A percentile compares a stretch with the other conserved stretches of the same genome.
Conservation (phyloP, 1,139 yeast species). For the Saccharomycopsis hybrid region DNA sequence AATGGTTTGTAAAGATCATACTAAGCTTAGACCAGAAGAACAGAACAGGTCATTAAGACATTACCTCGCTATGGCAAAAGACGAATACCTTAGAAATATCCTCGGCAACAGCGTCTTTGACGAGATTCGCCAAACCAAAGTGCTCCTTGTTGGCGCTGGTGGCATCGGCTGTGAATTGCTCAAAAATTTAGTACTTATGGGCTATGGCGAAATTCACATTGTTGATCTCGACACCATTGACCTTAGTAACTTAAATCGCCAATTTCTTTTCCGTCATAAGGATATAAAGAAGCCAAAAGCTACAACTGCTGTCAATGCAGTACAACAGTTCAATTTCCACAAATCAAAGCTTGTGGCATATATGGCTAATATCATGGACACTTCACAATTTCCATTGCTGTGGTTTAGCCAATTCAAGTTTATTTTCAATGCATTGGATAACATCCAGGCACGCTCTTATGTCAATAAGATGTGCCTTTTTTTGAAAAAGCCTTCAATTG, state of each 20-base stretch:
- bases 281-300: constrained; percentile 88
- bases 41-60: too few relatives aligned
- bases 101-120: constrained; percentile 6
- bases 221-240: constrained; percentile 95
- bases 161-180: constrained; percentile 98
- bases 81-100: constrained; percentile 5
- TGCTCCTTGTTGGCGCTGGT: constrained; percentile 93
- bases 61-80: constrained; percentile 11
- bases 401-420: constrained; percentile 81
- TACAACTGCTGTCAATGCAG: constrained; percentile 76
- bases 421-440: constrained; percentile 89
- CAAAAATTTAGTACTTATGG: constrained; percentile 76
- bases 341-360: constrained; percentile 66
- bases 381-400: constrained; percentile 55
- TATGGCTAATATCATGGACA: constrained; percentile 85
- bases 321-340: constrained; percentile 66
- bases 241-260: constrained; percentile 84
- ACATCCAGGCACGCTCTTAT: constrained; percentile 84
- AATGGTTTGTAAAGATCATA: too few relatives aligned
- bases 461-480: constrained; percentile 81
- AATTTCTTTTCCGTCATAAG: constrained; percentile 77
- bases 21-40: too few relatives aligned
- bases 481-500: constrained; percentile 71
- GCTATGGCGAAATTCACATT: constrained; percentile 84
- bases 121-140: constrained; percentile 31